Evolutionary conservation across 176 grass and related monocot species (phyloP).

Genomic region (Elymus sibiricus): DNA sequence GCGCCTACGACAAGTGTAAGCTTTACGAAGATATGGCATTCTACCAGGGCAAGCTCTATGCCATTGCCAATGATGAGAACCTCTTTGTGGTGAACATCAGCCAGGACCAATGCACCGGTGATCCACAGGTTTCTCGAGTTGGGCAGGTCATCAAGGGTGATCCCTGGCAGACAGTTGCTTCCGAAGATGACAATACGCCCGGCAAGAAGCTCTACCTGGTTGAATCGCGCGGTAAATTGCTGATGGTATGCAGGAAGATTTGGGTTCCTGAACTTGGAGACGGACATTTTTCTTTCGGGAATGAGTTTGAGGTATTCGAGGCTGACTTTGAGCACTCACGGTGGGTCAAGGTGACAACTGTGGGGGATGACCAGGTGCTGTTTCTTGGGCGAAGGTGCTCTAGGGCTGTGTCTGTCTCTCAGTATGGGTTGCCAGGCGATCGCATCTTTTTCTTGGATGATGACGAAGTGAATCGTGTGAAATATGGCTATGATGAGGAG

Average conservation of each 20-base stretch:
- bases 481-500: neutral
- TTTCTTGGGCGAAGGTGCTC: neutral
- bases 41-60: neutral
- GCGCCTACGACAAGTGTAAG: neutral
- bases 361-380: neutral
- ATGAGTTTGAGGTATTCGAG: neutral
- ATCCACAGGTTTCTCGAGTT: neutral
- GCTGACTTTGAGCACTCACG: neutral
- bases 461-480: neutral
- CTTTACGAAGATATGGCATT: neutral
- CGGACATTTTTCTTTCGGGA: neutral
- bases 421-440: neutral
- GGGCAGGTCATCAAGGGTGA: neutral
- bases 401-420: neutral
- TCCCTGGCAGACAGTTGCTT: neutral
- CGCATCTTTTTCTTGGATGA: neutral
- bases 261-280: neutral
- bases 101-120: neutral
- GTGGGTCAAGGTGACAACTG: neutral
- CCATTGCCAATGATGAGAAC: neutral
- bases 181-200: neutral
- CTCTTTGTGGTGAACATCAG: neutral
- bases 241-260: neutral
- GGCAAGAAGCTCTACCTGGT: neutral
- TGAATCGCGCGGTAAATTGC: neutral